Conservation (phyloP, 2,329 filamentous ascomycete species). For the Juglanconis oblonga region DNA sequence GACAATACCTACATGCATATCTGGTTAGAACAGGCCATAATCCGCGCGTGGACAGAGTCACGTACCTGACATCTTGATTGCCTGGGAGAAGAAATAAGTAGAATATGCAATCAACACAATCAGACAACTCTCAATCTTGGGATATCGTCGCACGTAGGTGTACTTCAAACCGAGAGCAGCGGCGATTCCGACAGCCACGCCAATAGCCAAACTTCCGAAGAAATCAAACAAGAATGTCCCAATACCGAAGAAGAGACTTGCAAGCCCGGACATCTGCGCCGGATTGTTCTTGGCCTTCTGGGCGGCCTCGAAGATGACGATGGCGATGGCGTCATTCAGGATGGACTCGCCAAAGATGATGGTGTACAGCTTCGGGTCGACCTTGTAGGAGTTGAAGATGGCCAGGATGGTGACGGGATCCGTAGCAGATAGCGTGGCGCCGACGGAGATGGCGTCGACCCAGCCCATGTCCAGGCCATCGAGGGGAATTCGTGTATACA, state of each 20-base stretch:
- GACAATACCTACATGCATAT: slow-evolving; percentile 69
- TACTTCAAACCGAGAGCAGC: slow-evolving; percentile 91
- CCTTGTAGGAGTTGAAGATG: slow-evolving; percentile 99
- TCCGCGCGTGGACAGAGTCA: not conserved
- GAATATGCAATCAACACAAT: slow-evolving; percentile 93
- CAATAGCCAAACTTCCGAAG: slow-evolving; percentile 89
- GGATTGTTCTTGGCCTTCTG: slow-evolving; percentile 83
- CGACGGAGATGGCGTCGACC: slow-evolving; percentile 93
- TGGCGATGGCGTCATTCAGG: slow-evolving; percentile 95
- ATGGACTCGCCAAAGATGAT: slow-evolving; percentile 99
- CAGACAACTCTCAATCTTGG: slow-evolving; percentile 95
- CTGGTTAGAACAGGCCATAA: not conserved
- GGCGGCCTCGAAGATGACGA: slow-evolving; percentile 96
- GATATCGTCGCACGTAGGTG: slow-evolving; percentile 86
- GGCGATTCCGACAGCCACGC: slow-evolving; percentile 78
- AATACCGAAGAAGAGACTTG: slow-evolving; percentile 86
- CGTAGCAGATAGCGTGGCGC: slow-evolving; percentile 92
- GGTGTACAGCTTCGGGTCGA: slow-evolving; percentile 97
- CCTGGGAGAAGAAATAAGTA: slow-evolving; percentile 97
- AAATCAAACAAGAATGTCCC: slow-evolving; percentile 95
- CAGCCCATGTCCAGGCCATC: slow-evolving; percentile 85
- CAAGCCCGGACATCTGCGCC: slow-evolving; percentile 67
- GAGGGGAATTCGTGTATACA: slow-evolving; percentile 84
- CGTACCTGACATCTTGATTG: slow-evolving; percentile 90
- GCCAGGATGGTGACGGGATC: slow-evolving; percentile 97